Evolutionary conservation across 163 green algal genomes (phyloP), one percentile per base, ranked within the genome.

Genomic region (Chlorella variabilis): DNA sequence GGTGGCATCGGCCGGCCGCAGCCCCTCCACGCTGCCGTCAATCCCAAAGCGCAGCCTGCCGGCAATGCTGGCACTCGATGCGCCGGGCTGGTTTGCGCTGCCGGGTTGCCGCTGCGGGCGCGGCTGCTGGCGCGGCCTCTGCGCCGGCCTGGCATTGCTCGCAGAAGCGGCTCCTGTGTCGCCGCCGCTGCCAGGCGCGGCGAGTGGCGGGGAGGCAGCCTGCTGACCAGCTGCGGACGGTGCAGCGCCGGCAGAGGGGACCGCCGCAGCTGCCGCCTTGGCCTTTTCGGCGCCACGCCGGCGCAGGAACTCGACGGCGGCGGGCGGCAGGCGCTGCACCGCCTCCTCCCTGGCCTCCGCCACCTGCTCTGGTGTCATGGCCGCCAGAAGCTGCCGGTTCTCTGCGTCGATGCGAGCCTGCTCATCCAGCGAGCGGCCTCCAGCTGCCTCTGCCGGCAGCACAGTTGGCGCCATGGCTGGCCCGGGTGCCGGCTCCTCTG

Each of bases 311-410:
- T 87, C 80, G 4, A 76, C 54, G 2, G 84, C 68, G 3, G 51
- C n/a, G 8, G 71, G 51, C 21, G 63, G 65, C 67, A 88, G 66
- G 0, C 84, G 71, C 11, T 79, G 71, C 71, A 88, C 62, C 4
- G 75, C 71, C 54, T 88, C 84, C 27, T 67, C 51, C 25, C 65
- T 31, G n/a, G 81, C 84, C 29, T 67, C 74, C 23, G 78, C 63
- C 42, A 88, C 23, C 70, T 88, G 77, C 42, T 84, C 65, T 2
- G 56, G 23, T 27, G 33, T 63, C 84, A 88, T 88, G 17, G 68
- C 41, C 36, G 31, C 73, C 73, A 88, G 62, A 29, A 87, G 25
- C 8, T 49, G 51, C 27, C 58, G 41, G 33, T 75, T 87, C 54
- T 88, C 68, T 9, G 70, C 83, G 23, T 80, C 83, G 31, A 88